These are phyloP conservation scores for Pythium apleroticum DNA, from an alignment of 352 stramenopile species.

Conservation along the genomic window DNA sequence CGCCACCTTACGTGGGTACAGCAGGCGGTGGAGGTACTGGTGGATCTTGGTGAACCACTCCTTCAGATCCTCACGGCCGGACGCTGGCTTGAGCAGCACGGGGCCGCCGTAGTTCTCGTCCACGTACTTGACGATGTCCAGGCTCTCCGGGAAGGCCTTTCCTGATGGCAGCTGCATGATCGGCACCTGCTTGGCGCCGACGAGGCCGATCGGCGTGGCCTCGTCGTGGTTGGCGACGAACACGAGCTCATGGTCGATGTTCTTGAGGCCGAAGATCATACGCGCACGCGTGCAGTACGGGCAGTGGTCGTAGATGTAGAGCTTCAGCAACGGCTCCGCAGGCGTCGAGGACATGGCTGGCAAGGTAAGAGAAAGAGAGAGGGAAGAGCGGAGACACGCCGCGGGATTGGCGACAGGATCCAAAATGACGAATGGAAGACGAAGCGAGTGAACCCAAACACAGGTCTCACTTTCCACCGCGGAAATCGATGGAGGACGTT, in stretches of 20 bases:
- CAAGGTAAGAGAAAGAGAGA: neutral
- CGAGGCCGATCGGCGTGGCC: constrained; percentile 35
- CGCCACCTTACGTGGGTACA: constrained; percentile 1
- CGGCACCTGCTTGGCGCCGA: constrained; percentile 38
- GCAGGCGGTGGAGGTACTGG: constrained; percentile 13
- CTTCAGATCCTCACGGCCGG: constrained; percentile 41
- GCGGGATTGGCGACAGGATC: neutral
- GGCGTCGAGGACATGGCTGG: neutral
- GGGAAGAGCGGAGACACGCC: neutral
- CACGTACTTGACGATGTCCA: constrained; percentile 50
- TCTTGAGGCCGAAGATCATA: constrained; percentile 53
- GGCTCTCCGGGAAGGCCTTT: constrained; percentile 38
- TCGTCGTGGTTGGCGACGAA: constrained; percentile 47
- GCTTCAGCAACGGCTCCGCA: constrained; percentile 22
- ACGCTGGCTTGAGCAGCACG: constrained; percentile 31
- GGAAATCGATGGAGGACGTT: constrained; percentile 5
- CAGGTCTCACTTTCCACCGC: neutral
- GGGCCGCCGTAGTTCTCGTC: constrained; percentile 37
- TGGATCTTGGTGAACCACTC: constrained; percentile 44
- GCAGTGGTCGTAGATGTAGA: constrained; percentile 68
- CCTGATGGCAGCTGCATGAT: constrained; percentile 22
- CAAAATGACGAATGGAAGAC: neutral
- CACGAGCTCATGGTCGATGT: constrained; percentile 32
- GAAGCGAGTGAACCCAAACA: neutral
- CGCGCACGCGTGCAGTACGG: constrained; percentile 54